Conservation (phyloP, 768 basidiomycete genomes). For the Brasilioporus rufonigricans region DNA sequence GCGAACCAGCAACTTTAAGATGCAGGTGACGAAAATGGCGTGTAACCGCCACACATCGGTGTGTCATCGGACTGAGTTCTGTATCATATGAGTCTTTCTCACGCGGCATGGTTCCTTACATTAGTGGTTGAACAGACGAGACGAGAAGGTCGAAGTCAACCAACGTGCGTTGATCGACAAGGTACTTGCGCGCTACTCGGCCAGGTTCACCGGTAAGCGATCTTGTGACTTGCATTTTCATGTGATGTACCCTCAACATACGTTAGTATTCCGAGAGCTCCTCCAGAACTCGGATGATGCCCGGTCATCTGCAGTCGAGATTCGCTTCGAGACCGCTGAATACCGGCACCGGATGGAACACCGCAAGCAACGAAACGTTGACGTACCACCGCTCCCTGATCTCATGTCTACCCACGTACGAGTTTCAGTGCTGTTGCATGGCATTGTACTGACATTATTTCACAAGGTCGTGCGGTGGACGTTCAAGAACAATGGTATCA, state of each 20-base stretch:
- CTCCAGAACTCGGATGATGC: slow-evolving; percentile 97
- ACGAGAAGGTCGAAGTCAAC: not conserved
- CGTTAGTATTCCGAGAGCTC: slow-evolving; percentile 71
- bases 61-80: not conserved
- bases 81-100: not conserved
- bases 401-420: slow-evolving; percentile 58
- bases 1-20: not conserved
- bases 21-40: not conserved
- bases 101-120: not conserved
- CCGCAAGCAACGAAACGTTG: not conserved
- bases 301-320: slow-evolving; percentile 70
- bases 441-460: not conserved
- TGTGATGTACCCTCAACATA: not conserved
- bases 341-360: slow-evolving; percentile 35
- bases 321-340: slow-evolving; percentile 69
- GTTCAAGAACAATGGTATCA: slow-evolving; percentile 84
- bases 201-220: slow-evolving; percentile 75
- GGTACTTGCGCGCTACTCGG: not conserved
- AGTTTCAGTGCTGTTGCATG: slow-evolving; percentile 10
- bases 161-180: not conserved
- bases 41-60: not conserved
- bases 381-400: slow-evolving; percentile 47
- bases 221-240: not conserved
- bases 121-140: not conserved
- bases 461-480: slow-evolving; percentile 76